Evolutionary conservation across 2,329 filamentous ascomycete species (phyloP).

Genomic region (Cryphonectria carpinicola): DNA sequence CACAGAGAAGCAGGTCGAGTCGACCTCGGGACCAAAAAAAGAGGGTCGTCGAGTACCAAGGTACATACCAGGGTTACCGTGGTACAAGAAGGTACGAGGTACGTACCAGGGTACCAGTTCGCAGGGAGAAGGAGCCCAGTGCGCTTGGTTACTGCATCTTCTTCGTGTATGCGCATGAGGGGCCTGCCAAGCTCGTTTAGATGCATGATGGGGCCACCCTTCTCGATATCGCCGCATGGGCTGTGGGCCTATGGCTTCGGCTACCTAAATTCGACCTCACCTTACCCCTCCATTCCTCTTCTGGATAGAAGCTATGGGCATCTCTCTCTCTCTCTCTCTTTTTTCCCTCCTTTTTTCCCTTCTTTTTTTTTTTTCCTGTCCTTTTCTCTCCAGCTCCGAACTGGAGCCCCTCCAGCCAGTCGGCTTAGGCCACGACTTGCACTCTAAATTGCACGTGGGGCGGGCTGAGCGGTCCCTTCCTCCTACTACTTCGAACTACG

Average conservation of each 20-base stretch:
- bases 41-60: neutral
- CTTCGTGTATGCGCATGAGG: conserved; percentile 9
- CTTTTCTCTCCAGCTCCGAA: neutral
- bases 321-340: too few species aligned
- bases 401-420: neutral
- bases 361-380: neutral
- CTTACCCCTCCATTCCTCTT: conserved; percentile 10
- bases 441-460: neutral
- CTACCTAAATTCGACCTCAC: conserved; percentile 22
- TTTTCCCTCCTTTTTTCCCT: too few species aligned
- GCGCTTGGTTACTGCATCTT: neutral
- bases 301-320: neutral
- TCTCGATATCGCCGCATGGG: neutral
- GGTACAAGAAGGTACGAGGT: neutral
- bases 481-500: too few species aligned
- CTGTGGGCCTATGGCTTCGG: neutral
- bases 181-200: conserved; percentile 3
- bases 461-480: neutral
- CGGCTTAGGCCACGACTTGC: neutral
- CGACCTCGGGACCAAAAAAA: neutral
- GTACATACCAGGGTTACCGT: neutral
- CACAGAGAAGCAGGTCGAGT: neutral
- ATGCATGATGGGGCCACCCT: neutral
- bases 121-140: neutral
- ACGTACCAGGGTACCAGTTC: neutral